phyloP scores from a whole-genome alignment of 2,329 filamentous ascomycete species.

The Calonectria hongkongensis region DNA sequence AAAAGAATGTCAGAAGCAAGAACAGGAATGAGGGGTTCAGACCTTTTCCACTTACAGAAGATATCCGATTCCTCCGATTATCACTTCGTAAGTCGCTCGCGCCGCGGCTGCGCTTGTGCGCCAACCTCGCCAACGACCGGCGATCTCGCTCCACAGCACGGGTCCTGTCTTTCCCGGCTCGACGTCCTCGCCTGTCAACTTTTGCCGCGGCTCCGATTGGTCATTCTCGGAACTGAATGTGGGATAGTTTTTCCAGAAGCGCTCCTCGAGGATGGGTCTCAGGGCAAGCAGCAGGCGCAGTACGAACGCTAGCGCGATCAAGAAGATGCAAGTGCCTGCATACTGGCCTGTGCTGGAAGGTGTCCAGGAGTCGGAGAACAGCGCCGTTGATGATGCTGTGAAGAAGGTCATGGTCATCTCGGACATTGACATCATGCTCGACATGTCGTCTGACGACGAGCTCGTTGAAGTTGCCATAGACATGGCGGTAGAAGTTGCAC shows the following conservation, averaged over 20 bases:
- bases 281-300: slow-evolving; percentile 12
- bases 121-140: slow-evolving; percentile 1
- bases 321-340: slow-evolving; percentile 25
- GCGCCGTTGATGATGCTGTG: not conserved
- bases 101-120: slow-evolving; percentile 1
- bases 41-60: not conserved
- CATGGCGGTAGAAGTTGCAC: slow-evolving; percentile 1
- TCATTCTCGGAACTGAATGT: not conserved
- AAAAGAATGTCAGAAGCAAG: not conserved
- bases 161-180: not conserved
- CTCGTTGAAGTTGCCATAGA: slow-evolving; percentile 20
- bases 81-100: slow-evolving; percentile 6
- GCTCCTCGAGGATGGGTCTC: slow-evolving; percentile 4
- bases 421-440: slow-evolving; percentile 13
- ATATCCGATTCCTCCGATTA: slow-evolving; percentile 14
- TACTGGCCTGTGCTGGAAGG: slow-evolving; percentile 4
- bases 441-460: not conserved
- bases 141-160: not conserved
- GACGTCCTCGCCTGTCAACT: not conserved
- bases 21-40: too few relatives aligned
- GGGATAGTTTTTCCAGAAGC: slow-evolving; percentile 5
- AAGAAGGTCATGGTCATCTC: slow-evolving; percentile 24
- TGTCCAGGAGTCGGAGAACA: slow-evolving; percentile 2
- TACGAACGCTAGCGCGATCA: slow-evolving; percentile 1
- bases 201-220: not conserved